Evolutionary conservation across 2,329 filamentous ascomycete genomes (phyloP).

Genomic region (Fusarium mundagurra): DNA sequence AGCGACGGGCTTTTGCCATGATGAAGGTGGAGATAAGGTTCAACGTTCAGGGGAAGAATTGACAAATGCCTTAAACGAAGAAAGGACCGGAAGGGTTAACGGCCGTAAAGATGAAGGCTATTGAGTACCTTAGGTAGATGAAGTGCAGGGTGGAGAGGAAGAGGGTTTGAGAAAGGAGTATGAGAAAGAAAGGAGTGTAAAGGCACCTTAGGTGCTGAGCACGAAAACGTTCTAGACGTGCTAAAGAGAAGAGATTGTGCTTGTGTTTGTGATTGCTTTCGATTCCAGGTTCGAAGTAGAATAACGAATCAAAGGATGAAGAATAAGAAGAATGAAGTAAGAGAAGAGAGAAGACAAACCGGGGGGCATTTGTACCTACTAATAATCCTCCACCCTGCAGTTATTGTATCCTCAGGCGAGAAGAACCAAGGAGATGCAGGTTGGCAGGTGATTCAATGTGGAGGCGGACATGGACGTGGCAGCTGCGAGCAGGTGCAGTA

Average conservation of each 20-base stretch:
- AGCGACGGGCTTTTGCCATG: constrained; percentile 28
- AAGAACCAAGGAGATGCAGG: constrained; percentile 13
- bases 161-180: constrained; percentile 18
- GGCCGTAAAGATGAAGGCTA: neutral
- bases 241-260: neutral
- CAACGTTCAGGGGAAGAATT: constrained; percentile 1
- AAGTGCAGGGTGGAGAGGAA: neutral
- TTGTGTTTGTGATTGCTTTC: constrained; percentile 22
- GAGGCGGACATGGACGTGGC: constrained; percentile 32
- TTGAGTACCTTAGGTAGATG: constrained; percentile 3
- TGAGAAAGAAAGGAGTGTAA: constrained; percentile 30
- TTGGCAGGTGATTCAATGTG: constrained; percentile 27
- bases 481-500: constrained; percentile 36
- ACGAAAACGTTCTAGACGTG: constrained; percentile 23
- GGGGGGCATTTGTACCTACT: constrained; percentile 2
- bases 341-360: neutral
- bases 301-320: constrained; percentile 31
- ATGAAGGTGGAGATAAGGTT: neutral
- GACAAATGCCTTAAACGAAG: neutral
- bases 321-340: constrained; percentile 19
- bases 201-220: constrained; percentile 18
- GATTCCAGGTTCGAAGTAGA: constrained; percentile 29
- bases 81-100: constrained; percentile 3
- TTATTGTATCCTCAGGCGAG: constrained; percentile 36
- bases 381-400: neutral